Base-by-base conservation (phyloP, 2,329 filamentous ascomycete species). In the Epichloe glyceriae region DNA sequence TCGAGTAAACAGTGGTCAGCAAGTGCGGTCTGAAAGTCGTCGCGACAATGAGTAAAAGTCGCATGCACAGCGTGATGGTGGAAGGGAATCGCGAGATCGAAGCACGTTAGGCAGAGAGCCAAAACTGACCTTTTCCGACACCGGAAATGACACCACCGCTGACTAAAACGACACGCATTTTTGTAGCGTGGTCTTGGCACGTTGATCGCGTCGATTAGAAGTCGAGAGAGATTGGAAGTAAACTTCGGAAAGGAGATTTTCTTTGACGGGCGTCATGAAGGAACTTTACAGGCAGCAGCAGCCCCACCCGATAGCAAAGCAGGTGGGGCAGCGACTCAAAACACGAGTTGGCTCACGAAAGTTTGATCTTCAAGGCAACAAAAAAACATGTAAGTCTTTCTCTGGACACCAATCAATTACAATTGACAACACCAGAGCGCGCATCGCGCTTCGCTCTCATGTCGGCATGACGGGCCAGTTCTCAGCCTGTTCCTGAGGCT, bases 101-200 rank as follows among this genome's bases (percentile, higher is more conserved):
- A 14, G 45, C 34, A 22, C 12, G 30, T 22, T 37, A 12, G 34
- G 5, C 20, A 20, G 14, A 19, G 20, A 34, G 3, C 20, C 3
- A 30, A 3, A 33, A 51, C 52, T 37, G 80, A 68, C 84, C 72
- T 61, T 82, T 79, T 57, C 76, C 76, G 61, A 79, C 75, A 54
- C 77, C 77, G 57, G 73, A 77, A 59, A 80, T 80, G 54, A 77
- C 74, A 65, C 73, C 73, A 56, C 60, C 58, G 53, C 55, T 59
- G 39, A 62, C 60, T 22, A 63, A 56, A 57, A 62, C 61, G 33
- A 58, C 55, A 55, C 60, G 60, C 61, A 62, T 62, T 30, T 56
- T 51, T 30, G 20, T 12, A 15, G 15, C n/a, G 45, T 26, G 11
- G n/a, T 15, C 10, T 10, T 39, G 34, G 41, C 19, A 15, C 11